A percentile compares a stretch with the other conserved stretches of the same genome.
Evolutionary conservation across 345 rosid genomes (phyloP).

Genomic region (Kernera saxatilis): DNA sequence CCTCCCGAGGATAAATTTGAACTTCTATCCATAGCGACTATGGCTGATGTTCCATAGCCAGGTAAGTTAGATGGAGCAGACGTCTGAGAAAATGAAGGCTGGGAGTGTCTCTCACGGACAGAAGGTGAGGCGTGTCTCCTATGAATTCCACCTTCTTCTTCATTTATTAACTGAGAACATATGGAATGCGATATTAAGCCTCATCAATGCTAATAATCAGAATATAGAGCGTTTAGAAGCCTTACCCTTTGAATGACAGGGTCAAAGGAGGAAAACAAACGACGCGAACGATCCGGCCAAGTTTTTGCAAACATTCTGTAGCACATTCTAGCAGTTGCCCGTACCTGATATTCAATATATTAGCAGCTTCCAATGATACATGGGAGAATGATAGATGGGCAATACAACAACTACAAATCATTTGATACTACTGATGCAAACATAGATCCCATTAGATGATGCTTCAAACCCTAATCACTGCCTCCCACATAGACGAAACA

Average conservation of each 20-base stretch:
- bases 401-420: constrained; percentile 5
- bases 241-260: constrained; percentile 96
- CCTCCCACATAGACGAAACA: constrained; percentile 1
- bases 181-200: constrained; percentile 3
- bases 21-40: constrained; percentile 93
- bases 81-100: constrained; percentile 51
- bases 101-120: constrained; percentile 75
- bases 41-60: constrained; percentile 96
- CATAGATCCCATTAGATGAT: constrained; percentile 2
- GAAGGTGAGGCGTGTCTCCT: constrained; percentile 97
- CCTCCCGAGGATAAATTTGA: constrained; percentile 63
- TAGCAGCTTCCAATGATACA: constrained; percentile 4
- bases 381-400: background rate
- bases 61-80: constrained; percentile 52
- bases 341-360: constrained; percentile 51
- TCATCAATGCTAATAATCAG: constrained; percentile 15
- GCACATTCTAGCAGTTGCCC: constrained; percentile 97
- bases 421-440: constrained; percentile 6
- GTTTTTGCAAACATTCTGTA: constrained; percentile 96
- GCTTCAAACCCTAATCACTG: constrained; percentile 6
- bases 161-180: constrained; percentile 64
- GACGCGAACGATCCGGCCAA: constrained; percentile 98
- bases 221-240: constrained; percentile 6
- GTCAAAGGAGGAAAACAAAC: constrained; percentile 87
- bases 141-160: constrained; percentile 96